phyloP scores from a whole-genome alignment of 768 basidiomycete species.

The Termitomyces sp. region DNA sequence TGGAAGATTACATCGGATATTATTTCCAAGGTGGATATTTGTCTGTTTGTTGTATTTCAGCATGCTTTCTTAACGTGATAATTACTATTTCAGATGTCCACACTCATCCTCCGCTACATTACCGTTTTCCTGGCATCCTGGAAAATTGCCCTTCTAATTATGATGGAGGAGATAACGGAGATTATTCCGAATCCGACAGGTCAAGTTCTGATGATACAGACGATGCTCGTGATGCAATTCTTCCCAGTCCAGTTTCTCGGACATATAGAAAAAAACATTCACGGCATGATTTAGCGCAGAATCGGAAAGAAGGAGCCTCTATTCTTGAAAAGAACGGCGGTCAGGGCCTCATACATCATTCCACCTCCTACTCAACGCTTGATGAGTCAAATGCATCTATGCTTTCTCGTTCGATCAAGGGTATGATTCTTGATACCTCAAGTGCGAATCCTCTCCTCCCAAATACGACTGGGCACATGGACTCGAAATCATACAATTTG shows the following conservation, averaged over 20 bases:
- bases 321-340: conserved; percentile 24
- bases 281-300: conserved; percentile 13
- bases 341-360: conserved; percentile 28
- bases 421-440: conserved; percentile 17
- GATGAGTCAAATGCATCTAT: conserved; percentile 39
- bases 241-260: conserved; percentile 22
- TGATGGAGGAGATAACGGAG: neutral
- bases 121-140: conserved; percentile 46
- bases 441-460: conserved; percentile 34
- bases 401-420: conserved; percentile 33
- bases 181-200: conserved; percentile 13
- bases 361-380: conserved; percentile 40
- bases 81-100: conserved; percentile 44
- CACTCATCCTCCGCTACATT: conserved; percentile 57
- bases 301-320: conserved; percentile 11
- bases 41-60: neutral
- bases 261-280: conserved; percentile 16
- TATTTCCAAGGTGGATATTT: conserved; percentile 53
- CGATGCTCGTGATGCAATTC: conserved; percentile 28
- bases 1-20: conserved; percentile 49
- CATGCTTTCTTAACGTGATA: neutral
- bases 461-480: conserved; percentile 47
- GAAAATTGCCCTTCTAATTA: conserved; percentile 4
- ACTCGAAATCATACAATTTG: conserved; percentile 53
- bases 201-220: conserved; percentile 26